Base-by-base conservation (phyloP, 2,329 filamentous ascomycete species). In the Orbilia quercus region DNA sequence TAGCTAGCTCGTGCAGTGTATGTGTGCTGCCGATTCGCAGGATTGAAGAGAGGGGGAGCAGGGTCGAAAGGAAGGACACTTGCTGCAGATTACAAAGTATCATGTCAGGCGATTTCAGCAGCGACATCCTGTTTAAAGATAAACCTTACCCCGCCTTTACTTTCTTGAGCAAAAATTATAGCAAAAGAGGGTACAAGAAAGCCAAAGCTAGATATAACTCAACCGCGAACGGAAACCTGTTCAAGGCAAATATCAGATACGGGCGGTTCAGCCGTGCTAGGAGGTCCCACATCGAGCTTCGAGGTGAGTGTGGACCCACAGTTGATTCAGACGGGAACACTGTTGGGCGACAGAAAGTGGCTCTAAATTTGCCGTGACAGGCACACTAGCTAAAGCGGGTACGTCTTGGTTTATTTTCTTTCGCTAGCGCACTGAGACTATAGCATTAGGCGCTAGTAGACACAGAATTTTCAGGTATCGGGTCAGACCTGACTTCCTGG, bases 141-240 rank as follows among this genome's bases (percentile, higher is more conserved):
- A 51, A 34, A 25, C 7, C 44, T 36, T 59, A 64, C 58, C 67
- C 67, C 53, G 38, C 59, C 67, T 20, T 36, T 7, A n/a, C n/a
- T 38, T 44, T n/a, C 28, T 31, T 31, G 28, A 18, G 36, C 12
- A 23, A 23, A 28, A 18, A 34, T 16, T 64, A 54, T 53, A 50
- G n/a, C 42, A 40, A 40, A 59, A 59, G 53, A 47, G 47, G 59
- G 28, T 54, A 65, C 40, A 54, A 59, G 5, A 45, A 53, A 53
- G 20, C 59, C 59, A 25, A 65, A 57, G 59, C 38, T 48, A 72
- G 67, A 48, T 54, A 48, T 38, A 64, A 72, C 54, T 47, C 40
- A 50, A 72, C 67, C 59, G 59, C 47, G 67, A 72, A 72, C 58
- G 67, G 67, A 72, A 65, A 50, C 31, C 4, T 51, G 44, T 5